A percentile compares a stretch with the other conserved stretches of the same genome.
phyloP scores from a whole-genome alignment of 352 stramenopile species.

The Globisporangium acanthophoron region DNA sequence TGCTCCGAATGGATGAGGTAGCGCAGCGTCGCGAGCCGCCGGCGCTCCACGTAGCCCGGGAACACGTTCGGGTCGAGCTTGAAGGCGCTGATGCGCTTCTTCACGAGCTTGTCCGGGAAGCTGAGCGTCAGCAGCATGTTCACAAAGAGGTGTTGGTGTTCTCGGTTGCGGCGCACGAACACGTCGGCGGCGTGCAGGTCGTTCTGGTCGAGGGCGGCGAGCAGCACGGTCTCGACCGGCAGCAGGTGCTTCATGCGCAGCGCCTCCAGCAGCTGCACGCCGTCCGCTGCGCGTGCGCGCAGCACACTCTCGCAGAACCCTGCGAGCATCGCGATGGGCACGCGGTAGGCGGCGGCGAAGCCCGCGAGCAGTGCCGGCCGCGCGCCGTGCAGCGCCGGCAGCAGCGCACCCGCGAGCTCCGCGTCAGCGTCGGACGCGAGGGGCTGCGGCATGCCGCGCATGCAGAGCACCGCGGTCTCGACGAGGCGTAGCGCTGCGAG shows the following conservation, averaged over 20 bases:
- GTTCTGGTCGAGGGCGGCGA: constrained; percentile 38
- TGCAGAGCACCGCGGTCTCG: constrained; percentile 14
- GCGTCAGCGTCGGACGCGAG: constrained; percentile 26
- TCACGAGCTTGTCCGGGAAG: constrained; percentile 60
- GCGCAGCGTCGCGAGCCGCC: constrained; percentile 38
- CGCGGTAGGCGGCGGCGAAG: constrained; percentile 37
- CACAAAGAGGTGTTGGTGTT: constrained; percentile 40
- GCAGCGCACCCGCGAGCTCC: constrained; percentile 34
- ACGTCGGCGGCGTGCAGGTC: constrained; percentile 51
- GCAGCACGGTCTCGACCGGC: constrained; percentile 30
- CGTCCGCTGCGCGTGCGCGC: constrained; percentile 18
- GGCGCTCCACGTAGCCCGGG: constrained; percentile 48
- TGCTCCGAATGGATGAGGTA: constrained; percentile 61
- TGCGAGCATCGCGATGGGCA: constrained; percentile 21
- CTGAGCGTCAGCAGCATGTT: constrained; percentile 42
- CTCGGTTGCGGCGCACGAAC: constrained; percentile 33
- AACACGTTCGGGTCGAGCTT: constrained; percentile 47
- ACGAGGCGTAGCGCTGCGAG: constrained; percentile 9
- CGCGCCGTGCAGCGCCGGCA: constrained; percentile 29
- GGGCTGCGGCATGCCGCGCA: constrained; percentile 12
- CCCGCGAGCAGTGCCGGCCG: constrained; percentile 29
- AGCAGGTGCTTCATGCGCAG: constrained; percentile 40
- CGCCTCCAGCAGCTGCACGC: constrained; percentile 41
- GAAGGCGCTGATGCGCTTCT: constrained; percentile 60
- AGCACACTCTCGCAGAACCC: constrained; percentile 27